Evolutionary conservation across 345 rosid genomes (phyloP), one percentile per base, ranked within the genome.

Genomic region (Eucalyptus paniculata): DNA sequence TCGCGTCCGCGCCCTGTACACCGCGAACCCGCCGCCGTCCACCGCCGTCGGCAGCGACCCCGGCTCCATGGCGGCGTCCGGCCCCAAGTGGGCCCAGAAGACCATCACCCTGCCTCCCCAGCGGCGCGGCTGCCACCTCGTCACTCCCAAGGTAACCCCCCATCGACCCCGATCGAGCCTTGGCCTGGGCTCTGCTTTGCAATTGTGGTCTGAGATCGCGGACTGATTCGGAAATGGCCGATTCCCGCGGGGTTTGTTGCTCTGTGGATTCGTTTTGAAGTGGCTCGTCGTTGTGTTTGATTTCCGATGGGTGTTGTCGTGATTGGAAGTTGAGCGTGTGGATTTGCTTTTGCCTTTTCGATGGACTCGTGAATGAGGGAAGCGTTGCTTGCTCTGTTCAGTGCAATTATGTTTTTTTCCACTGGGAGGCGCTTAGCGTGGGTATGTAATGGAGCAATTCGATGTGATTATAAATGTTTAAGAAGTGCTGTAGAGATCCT

Each of bases 81-180:
- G 91, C 67, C 98, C 98, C 50, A 96, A 95, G 93, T 96, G 98
- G 99, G 97, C 98, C 72, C 99, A 97, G 95, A 97, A 94, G 94
- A 97, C 98, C 89, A 87, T 97, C 77, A 96, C 98, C 83, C 94
- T 97, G 60, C 94, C 98, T 50, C 98, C 98, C 3, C 95, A 82
- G 50, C 92, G 93, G 83, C 98, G 99, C 14, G 99, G 99, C 90
- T 97, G 99, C 89, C 98, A 97, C 95, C 98, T 97, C 47, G 91
- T 97, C 82, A 97, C 99, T 85, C 91, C 98, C 45, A 95, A 97
- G 99, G 98, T 96, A 88, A 96, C 97, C 96, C 94, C 13, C 40
- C 62, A 16, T n/a, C 12, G 26, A 67, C 37, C 90, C 90, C 51
- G 56, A 50, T 17, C 50, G 83, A 37, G 83, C 83, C 83, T 40